Evolutionary conservation across 352 stramenopile species (phyloP).

Genomic region (Phytopythium sindhum): DNA sequence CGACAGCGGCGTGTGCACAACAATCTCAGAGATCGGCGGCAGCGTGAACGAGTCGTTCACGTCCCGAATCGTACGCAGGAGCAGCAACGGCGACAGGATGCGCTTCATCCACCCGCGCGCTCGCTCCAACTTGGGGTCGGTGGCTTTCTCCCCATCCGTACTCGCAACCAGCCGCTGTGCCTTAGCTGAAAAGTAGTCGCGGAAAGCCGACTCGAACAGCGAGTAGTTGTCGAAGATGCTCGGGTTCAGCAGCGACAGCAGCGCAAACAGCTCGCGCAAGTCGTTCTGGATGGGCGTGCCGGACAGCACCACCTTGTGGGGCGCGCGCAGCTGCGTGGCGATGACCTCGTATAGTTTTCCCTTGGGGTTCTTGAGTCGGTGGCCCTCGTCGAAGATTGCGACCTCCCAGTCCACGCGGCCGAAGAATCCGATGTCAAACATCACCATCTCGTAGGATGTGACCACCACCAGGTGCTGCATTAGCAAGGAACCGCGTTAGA

Average conservation of each 20-base stretch:
- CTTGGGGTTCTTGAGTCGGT: constrained; percentile 86
- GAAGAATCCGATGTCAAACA: constrained; percentile 60
- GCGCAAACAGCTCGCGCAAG: constrained; percentile 76
- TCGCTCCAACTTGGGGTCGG: constrained; percentile 15
- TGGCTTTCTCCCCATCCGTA: not conserved
- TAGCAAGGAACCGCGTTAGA: not conserved
- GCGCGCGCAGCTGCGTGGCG: constrained; percentile 27
- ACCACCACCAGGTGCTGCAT: constrained; percentile 48
- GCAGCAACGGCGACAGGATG: constrained; percentile 51
- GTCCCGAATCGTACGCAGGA: constrained; percentile 67
- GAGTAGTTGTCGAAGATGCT: constrained; percentile 67
- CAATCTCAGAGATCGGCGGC: constrained; percentile 69
- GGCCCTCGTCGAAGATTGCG: constrained; percentile 85
- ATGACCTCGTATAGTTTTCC: constrained; percentile 53
- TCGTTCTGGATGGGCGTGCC: constrained; percentile 89
- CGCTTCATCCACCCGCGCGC: constrained; percentile 55
- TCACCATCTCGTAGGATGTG: constrained; percentile 72
- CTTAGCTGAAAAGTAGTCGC: constrained; percentile 67
- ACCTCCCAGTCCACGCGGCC: constrained; percentile 42
- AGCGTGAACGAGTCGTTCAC: constrained; percentile 67
- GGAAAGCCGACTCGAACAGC: constrained; percentile 51
- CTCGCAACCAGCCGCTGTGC: constrained; percentile 28
- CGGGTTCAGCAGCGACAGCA: constrained; percentile 83
- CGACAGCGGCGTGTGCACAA: constrained; percentile 72
- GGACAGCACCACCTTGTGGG: constrained; percentile 62